These are phyloP conservation scores for Spergularia bocconei DNA, from an alignment of 148 eudicot species.

Conservation along the genomic window DNA sequence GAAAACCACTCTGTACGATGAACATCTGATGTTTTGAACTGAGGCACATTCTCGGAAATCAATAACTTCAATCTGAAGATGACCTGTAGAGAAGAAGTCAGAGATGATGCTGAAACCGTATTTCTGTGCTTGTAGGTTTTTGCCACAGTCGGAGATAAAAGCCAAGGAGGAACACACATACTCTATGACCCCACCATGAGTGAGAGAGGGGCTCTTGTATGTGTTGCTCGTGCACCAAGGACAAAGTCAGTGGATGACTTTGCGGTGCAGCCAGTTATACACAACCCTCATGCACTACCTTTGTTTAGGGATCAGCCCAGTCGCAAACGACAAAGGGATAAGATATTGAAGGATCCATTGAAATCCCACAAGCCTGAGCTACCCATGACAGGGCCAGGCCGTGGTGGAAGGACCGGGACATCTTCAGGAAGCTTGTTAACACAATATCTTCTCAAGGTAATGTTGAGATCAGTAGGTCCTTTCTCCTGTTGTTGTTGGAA, in stretches of 20 bases:
- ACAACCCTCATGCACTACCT: slow-evolving; percentile 97
- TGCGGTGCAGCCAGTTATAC: slow-evolving; percentile 67
- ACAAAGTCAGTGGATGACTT: slow-evolving; percentile 88
- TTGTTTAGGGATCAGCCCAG: slow-evolving; percentile 94
- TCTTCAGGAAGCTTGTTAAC: slow-evolving; percentile 93
- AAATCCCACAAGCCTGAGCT: slow-evolving; percentile 94
- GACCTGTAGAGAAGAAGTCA: not conserved
- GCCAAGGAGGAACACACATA: slow-evolving; percentile 88
- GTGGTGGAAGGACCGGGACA: slow-evolving; percentile 92
- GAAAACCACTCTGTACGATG: not conserved
- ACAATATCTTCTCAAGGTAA: slow-evolving; percentile 97
- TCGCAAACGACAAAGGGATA: slow-evolving; percentile 93
- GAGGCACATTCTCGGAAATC: not conserved
- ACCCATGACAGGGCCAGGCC: slow-evolving; percentile 92
- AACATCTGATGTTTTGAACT: not conserved
- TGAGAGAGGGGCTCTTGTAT: slow-evolving; percentile 96
- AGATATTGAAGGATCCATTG: slow-evolving; percentile 82
- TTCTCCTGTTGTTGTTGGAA: not conserved
- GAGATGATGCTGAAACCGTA: not conserved
- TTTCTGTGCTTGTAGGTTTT: slow-evolving; percentile 47
- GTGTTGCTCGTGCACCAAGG: slow-evolving; percentile 97
- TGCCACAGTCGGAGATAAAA: slow-evolving; percentile 80
- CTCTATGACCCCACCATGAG: slow-evolving; percentile 89
- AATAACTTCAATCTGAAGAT: not conserved
- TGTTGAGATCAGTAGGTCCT: not conserved